Conservation (phyloP, 78 protist species). For the Tieghemostelium lacteum region DNA sequence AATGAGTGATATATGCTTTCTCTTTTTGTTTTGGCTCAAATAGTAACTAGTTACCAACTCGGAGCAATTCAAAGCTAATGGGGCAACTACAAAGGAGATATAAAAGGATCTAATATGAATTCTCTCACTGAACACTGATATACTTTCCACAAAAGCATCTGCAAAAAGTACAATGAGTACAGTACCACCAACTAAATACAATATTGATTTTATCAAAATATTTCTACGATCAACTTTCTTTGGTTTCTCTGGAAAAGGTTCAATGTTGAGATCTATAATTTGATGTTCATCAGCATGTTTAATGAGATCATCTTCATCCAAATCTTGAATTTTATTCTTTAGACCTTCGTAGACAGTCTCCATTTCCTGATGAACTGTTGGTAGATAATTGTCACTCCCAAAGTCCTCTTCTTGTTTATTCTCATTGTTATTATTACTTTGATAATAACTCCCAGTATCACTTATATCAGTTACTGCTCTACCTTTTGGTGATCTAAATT, state of each 20-base stretch:
- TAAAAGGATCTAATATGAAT: slow-evolving; percentile 74
- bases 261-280: background rate
- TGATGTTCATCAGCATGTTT: slow-evolving; percentile 2
- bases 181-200: slow-evolving; percentile 26
- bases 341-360: slow-evolving; percentile 8
- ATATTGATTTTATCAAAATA: slow-evolving; percentile 12
- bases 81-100: slow-evolving; percentile 85
- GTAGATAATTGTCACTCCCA: background rate
- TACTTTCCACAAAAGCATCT: slow-evolving; percentile 64
- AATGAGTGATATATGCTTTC: slow-evolving; percentile 64
- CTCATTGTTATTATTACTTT: no score
- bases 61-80: slow-evolving; percentile 82
- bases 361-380: background rate
- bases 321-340: background rate
- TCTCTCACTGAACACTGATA: slow-evolving; percentile 1
- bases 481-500: background rate
- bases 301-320: slow-evolving; percentile 26
- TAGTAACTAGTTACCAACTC: slow-evolving; percentile 67
- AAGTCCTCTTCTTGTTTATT: background rate
- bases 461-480: background rate
- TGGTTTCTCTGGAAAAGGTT: background rate
- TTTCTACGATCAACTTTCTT: background rate
- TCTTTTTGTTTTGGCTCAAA: slow-evolving; percentile 58
- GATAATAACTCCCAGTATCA: background rate
- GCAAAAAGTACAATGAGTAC: slow-evolving; percentile 64